These are phyloP conservation scores for Aspergillaceae sp. DNA, from an alignment of 2,329 filamentous ascomycete genomes.

Conservation along the genomic window DNA sequence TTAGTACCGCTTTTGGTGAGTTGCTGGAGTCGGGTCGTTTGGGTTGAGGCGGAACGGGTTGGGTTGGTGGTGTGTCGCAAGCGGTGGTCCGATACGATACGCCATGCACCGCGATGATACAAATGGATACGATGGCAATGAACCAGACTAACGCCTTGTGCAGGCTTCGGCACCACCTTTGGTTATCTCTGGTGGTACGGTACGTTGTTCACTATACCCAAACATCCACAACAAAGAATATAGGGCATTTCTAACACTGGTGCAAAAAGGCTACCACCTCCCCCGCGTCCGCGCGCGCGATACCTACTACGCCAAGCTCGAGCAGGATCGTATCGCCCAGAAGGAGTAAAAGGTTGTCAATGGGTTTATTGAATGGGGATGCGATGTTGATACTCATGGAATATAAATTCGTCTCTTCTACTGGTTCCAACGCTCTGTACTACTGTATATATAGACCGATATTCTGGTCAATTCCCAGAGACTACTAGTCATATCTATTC, in stretches of 20 bases:
- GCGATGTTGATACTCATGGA: too few relatives aligned
- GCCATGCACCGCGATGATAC: neutral
- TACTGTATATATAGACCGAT: too few relatives aligned
- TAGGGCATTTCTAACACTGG: too few relatives aligned
- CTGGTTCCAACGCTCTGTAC: too few relatives aligned
- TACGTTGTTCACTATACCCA: constrained; percentile 27
- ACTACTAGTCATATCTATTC: constrained; percentile 15
- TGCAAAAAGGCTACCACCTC: constrained; percentile 51
- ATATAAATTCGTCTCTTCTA: neutral
- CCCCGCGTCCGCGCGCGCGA: constrained; percentile 56
- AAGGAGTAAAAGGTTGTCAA: constrained; percentile 17
- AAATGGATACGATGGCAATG: too few relatives aligned
- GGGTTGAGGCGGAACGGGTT: too few relatives aligned
- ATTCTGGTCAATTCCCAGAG: too few relatives aligned
- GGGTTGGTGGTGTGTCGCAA: too few relatives aligned
- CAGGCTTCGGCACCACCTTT: constrained; percentile 54
- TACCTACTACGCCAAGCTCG: constrained; percentile 55
- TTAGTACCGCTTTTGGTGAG: constrained; percentile 58
- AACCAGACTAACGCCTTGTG: neutral
- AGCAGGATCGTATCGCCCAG: constrained; percentile 48
- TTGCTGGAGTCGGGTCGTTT: constrained; percentile 8
- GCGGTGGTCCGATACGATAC: neutral
- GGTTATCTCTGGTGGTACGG: constrained; percentile 63
- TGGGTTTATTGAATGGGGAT: too few relatives aligned
- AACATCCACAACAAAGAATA: too few relatives aligned